These are phyloP conservation scores for Ajuga chamaepitys DNA, from an alignment of 257 asterid species.

Conservation along the genomic window DNA sequence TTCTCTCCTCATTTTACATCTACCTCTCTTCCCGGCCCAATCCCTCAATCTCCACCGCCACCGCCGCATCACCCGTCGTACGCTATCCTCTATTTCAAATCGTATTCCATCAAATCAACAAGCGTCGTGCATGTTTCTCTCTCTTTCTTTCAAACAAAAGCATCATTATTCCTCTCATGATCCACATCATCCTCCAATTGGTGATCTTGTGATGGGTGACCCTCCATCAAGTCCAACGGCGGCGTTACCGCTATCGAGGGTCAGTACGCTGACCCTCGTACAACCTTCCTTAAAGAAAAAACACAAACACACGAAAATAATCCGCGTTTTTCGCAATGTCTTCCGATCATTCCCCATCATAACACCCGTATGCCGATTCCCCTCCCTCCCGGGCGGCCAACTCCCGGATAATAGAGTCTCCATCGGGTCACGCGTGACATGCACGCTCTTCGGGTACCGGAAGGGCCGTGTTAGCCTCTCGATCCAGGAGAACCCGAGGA, in stretches of 20 bases:
- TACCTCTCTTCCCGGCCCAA: too few species aligned
- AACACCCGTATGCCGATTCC: constrained; percentile 56
- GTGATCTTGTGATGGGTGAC: constrained; percentile 63
- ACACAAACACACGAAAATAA: constrained; percentile 21
- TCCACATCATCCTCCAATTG: constrained; percentile 16
- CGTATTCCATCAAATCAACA: not conserved
- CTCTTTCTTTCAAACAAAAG: not conserved
- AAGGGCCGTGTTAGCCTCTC: constrained; percentile 56
- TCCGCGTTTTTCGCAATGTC: constrained; percentile 60
- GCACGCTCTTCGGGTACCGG: constrained; percentile 66
- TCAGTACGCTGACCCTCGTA: constrained; percentile 47
- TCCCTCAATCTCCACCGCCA: not conserved
- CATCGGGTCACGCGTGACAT: constrained; percentile 42
- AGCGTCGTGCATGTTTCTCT: not conserved
- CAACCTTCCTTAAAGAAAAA: constrained; percentile 50
- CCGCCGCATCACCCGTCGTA: not conserved
- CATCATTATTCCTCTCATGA: not conserved
- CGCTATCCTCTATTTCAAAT: not conserved
- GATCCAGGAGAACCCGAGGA: constrained; percentile 35
- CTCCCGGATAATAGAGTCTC: constrained; percentile 29
- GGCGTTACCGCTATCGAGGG: constrained; percentile 27
- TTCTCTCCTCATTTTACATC: not conserved
- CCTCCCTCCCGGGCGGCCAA: constrained; percentile 58
- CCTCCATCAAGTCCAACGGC: constrained; percentile 19
- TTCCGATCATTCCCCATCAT: constrained; percentile 82